These are phyloP conservation scores for Linaria vulgaris DNA, from an alignment of 257 asterid species.

Conservation along the genomic window DNA sequence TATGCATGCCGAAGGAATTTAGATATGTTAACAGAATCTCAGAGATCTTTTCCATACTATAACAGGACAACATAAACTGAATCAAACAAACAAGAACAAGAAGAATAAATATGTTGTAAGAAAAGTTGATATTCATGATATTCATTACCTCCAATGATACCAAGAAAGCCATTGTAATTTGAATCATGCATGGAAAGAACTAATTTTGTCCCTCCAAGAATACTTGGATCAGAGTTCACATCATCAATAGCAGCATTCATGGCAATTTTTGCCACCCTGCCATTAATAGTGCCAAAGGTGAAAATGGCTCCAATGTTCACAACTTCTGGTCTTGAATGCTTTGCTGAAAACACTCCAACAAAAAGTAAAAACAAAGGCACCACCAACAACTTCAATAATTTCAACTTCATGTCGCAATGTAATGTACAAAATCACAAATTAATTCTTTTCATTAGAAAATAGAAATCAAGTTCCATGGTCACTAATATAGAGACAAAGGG, in stretches of 20 bases:
- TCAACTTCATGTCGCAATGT: conserved; percentile 25
- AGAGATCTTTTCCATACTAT: background rate
- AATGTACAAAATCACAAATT: background rate
- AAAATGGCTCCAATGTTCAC: conserved; percentile 73
- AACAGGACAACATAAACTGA: no score
- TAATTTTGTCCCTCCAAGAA: conserved; percentile 58
- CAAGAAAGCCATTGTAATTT: conserved; percentile 66
- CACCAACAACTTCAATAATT: conserved; percentile 26
- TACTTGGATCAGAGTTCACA: conserved; percentile 57
- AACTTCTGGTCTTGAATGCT: conserved; percentile 30
- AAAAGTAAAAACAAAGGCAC: conserved; percentile 28
- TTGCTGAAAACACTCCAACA: conserved; percentile 29
- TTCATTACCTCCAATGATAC: conserved; percentile 68
- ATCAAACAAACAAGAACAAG: no score
- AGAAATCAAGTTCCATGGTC: background rate
- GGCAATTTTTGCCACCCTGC: conserved; percentile 68
- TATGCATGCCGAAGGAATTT: conserved; percentile 9
- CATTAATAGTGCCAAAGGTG: conserved; percentile 52
- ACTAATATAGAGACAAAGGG: background rate
- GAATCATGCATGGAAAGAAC: conserved; percentile 56
- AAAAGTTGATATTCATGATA: background rate
- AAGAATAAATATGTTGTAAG: no score
- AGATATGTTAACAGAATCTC: background rate
- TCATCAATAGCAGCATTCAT: conserved; percentile 82
- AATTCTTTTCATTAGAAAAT: background rate